Base-by-base conservation (phyloP, 495 filamentous ascomycete species). In the Aspergillus saccharolyticus region DNA sequence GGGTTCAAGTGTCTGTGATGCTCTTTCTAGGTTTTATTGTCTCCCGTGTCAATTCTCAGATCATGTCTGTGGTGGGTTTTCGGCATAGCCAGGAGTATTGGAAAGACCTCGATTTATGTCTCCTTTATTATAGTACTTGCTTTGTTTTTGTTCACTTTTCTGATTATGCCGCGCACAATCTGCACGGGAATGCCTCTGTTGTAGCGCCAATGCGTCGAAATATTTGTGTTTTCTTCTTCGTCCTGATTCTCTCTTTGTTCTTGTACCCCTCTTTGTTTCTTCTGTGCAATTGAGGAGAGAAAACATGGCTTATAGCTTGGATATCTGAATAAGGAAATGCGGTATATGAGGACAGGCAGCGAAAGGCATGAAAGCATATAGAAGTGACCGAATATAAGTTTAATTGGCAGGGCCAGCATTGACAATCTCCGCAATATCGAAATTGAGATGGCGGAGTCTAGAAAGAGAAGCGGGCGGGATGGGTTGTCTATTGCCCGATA, bases 61-160 rank as follows among this genome's bases (percentile, higher is more conserved):
- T 61, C 57, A 56, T 59, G 54, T 61, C 59, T 58, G 57, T 61
- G 65, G 57, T 61, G 57, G 33, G 60, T 64, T 59, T 70, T 69
- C 59, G 66, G 70, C 74, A 78, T 75, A 74, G 69, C 70, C 70
- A 64, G 73, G 75, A 65, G 75, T 73, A 70, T 67, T 69, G 63
- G 70, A 71, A 76, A 74, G 74, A 74, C 62, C 66, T 60, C 70
- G 64, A 66, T 65, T 58, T 62, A 62, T 64, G 54, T 51, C 64
- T 42, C 22, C 63, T 64, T 57, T n/a, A n/a, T 65, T 69, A 56
- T 67, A 57, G 61, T 61, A 28, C 54, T 52, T 58, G 55, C 25
- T 28, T 28, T 28, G 54, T 45, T 58, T 53, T 42, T 43, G 20
- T 45, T 53, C 52, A 18, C 20, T 42, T 43, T 52, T 44, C 19